phyloP scores from a whole-genome alignment of 768 basidiomycete genomes.

The Coprinopsis cinerea region DNA sequence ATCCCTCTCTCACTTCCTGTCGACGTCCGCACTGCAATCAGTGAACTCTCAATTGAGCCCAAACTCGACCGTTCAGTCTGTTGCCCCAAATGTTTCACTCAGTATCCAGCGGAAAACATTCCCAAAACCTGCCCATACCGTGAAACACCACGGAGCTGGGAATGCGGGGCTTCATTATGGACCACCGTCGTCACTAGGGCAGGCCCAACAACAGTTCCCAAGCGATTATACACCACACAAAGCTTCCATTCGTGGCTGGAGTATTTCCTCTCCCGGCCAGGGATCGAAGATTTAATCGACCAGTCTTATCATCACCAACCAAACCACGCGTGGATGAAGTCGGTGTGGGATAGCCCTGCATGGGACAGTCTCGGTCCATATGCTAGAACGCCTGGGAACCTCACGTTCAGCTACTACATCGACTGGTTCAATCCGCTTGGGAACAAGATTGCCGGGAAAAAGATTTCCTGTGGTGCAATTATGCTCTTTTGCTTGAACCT shows the following conservation, averaged over 20 bases:
- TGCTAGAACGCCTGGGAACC: conserved; percentile 14
- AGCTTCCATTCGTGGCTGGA: conserved; percentile 18
- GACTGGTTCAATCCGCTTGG: conserved; percentile 26
- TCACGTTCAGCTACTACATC: conserved; percentile 15
- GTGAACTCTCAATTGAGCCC: conserved; percentile 16
- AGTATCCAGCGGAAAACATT: neutral
- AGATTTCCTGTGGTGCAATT: conserved; percentile 14
- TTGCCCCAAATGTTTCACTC: conserved; percentile 16
- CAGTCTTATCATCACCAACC: conserved; percentile 15
- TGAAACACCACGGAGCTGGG: conserved; percentile 9
- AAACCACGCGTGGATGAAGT: conserved; percentile 9
- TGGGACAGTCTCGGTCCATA: conserved; percentile 18
- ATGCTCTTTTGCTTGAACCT: conserved; percentile 16
- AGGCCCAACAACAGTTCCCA: conserved; percentile 11
- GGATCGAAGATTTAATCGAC: conserved; percentile 18
- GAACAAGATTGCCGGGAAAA: conserved; percentile 22
- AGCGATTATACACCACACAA: conserved; percentile 14
- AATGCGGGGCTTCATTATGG: conserved; percentile 13
- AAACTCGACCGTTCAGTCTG: conserved; percentile 12
- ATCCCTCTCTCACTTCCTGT: no score
- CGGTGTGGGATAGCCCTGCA: conserved; percentile 19
- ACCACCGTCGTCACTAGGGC: conserved; percentile 1
- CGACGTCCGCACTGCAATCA: no score
- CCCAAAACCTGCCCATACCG: conserved; percentile 8
- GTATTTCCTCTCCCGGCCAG: conserved; percentile 16